A percentile compares a stretch with the other conserved stretches of the same genome.
phyloP scores from a whole-genome alignment of 495 filamentous ascomycete genomes.

The Aspergillus taichungensis region DNA sequence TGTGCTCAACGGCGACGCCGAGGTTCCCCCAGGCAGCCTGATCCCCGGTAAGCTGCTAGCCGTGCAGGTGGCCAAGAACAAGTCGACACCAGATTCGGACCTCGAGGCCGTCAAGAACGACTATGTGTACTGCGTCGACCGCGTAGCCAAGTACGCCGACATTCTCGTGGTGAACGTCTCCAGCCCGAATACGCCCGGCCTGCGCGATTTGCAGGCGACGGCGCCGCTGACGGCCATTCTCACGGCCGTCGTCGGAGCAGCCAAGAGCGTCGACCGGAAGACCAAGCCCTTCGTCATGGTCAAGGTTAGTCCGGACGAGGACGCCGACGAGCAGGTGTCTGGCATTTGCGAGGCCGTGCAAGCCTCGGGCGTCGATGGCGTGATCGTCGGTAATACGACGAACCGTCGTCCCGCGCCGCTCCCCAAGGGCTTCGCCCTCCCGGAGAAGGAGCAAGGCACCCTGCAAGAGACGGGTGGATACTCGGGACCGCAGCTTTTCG shows the following conservation, averaged over 20 bases:
- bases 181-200: slow-evolving; percentile 87
- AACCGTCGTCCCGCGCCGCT: slow-evolving; percentile 65
- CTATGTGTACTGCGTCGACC: slow-evolving; percentile 78
- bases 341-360: slow-evolving; percentile 85
- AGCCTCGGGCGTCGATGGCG: slow-evolving; percentile 77
- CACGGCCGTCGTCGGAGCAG: slow-evolving; percentile 71
- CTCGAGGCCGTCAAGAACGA: slow-evolving; percentile 74
- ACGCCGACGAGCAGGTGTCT: slow-evolving; percentile 66
- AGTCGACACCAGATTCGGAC: slow-evolving; percentile 72
- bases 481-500: slow-evolving; percentile 82
- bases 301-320: slow-evolving; percentile 93
- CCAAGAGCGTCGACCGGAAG: slow-evolving; percentile 53
- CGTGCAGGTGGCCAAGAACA: slow-evolving; percentile 98
- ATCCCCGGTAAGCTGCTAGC: slow-evolving; percentile 64
- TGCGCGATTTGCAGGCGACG: slow-evolving; percentile 72
- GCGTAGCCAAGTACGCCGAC: slow-evolving; percentile 78
- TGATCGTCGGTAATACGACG: slow-evolving; percentile 98
- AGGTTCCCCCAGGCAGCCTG: slow-evolving; percentile 64
- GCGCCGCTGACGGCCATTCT: slow-evolving; percentile 75
- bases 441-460: slow-evolving; percentile 53
- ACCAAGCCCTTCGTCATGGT: slow-evolving; percentile 85
- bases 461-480: slow-evolving; percentile 77
- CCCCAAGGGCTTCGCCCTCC: slow-evolving; percentile 53
- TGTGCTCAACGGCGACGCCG: slow-evolving; percentile 62
- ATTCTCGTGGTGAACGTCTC: slow-evolving; percentile 95